These are phyloP conservation scores for Termitomyces sp. DNA, from an alignment of 768 basidiomycete genomes.

Conservation along the genomic window DNA sequence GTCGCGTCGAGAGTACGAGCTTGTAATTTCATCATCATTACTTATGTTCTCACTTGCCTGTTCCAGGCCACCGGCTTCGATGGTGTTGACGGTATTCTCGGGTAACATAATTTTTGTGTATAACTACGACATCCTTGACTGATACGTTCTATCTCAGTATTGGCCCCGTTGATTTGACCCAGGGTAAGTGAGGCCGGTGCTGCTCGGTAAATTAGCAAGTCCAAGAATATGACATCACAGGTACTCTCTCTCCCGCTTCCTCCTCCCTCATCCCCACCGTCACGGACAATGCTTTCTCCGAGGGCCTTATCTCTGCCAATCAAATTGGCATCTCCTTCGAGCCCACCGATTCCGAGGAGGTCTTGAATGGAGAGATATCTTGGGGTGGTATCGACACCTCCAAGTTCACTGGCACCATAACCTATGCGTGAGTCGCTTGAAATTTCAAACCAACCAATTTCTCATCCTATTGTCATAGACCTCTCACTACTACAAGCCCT, in stretches of 20 bases:
- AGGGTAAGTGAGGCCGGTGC: conserved; percentile 25
- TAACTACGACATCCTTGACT: not conserved
- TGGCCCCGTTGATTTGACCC: conserved; percentile 56
- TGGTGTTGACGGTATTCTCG: conserved; percentile 62
- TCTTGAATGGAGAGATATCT: conserved; percentile 50
- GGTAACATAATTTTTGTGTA: conserved; percentile 33
- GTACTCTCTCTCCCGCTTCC: conserved; percentile 29
- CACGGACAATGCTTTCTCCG: conserved; percentile 47
- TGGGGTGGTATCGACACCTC: conserved; percentile 49
- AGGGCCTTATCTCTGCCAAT: conserved; percentile 36
- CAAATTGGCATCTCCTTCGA: conserved; percentile 50
- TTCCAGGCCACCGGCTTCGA: conserved; percentile 37
- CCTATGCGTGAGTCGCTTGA: conserved; percentile 33
- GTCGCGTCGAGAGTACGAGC: conserved; percentile 39
- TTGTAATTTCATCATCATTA: not conserved
- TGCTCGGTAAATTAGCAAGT: not conserved
- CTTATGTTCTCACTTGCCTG: not conserved
- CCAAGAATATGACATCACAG: conserved; percentile 13
- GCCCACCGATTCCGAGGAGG: conserved; percentile 35
- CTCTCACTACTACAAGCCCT: conserved; percentile 45
- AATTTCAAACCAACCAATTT: too few species aligned
- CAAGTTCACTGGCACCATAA: conserved; percentile 41
- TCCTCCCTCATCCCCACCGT: conserved; percentile 47
- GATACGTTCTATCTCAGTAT: conserved; percentile 35
- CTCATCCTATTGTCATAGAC: conserved; percentile 22